Conservation (phyloP, 768 basidiomycete species). For the Pisolithus albus region DNA sequence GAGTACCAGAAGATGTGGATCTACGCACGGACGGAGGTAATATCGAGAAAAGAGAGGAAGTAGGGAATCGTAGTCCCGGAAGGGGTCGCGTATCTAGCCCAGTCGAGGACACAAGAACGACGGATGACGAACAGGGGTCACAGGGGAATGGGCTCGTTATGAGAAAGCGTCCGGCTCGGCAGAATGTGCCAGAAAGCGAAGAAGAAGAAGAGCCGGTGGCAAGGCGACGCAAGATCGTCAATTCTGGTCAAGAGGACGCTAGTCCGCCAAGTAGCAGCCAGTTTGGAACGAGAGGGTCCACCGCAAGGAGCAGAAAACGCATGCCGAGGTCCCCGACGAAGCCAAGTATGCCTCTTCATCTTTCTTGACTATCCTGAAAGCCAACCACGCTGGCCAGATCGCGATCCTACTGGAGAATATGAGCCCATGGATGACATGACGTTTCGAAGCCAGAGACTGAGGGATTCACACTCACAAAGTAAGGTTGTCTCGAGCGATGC, state of each 20-base stretch:
- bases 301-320: not conserved
- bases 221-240: not conserved
- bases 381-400: not conserved
- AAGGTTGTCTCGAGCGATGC: not conserved
- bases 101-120: not conserved
- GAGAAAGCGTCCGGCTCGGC: not conserved
- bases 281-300: not conserved
- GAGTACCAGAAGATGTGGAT: constrained; percentile 2
- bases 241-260: not conserved
- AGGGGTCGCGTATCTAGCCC: too few relatives aligned
- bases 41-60: not conserved
- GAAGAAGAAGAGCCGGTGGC: not conserved
- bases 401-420: constrained; percentile 4
- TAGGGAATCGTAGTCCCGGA: not conserved
- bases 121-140: not conserved
- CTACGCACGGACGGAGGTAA: not conserved
- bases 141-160: not conserved
- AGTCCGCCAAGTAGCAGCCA: not conserved
- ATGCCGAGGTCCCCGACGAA: not conserved
- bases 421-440: not conserved
- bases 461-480: constrained; percentile 1
- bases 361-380: not conserved
- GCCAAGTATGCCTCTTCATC: not conserved
- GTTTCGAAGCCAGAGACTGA: not conserved
- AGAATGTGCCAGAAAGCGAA: not conserved